phyloP scores from a whole-genome alignment of 495 filamentous ascomycete species.

The Haplographium delicatum region DNA sequence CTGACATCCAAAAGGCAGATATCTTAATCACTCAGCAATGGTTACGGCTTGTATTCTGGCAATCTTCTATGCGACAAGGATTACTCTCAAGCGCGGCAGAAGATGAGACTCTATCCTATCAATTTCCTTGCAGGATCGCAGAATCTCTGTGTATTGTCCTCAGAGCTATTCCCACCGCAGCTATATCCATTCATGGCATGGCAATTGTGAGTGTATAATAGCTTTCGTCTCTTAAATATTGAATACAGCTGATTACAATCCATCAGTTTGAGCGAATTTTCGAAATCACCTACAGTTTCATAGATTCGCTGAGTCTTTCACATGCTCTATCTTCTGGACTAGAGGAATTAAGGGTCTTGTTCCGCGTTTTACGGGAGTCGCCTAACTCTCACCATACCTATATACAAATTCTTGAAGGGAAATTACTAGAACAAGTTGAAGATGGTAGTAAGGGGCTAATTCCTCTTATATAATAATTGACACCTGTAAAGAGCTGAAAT shows the following conservation, averaged over 20 bases:
- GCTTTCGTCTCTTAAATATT: not conserved
- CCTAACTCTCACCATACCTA: conserved; percentile 3
- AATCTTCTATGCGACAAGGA: conserved; percentile 45
- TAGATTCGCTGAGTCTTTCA: not conserved
- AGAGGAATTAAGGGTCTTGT: not conserved
- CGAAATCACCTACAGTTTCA: conserved; percentile 31
- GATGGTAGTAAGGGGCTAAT: too few species aligned
- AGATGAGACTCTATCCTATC: conserved; percentile 44
- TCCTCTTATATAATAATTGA: too few species aligned
- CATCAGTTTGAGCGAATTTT: conserved; percentile 43
- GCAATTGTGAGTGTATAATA: conserved; percentile 33
- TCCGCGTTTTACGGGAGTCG: not conserved
- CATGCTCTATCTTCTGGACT: not conserved
- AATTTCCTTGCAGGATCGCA: conserved; percentile 51
- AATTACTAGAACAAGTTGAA: not conserved
- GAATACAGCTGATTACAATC: too few species aligned
- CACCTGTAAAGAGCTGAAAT: too few species aligned
- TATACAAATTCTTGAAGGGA: conserved; percentile 1
- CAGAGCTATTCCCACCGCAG: conserved; percentile 39
- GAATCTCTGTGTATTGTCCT: conserved; percentile 46
- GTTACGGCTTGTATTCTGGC: conserved; percentile 55
- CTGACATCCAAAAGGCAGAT: conserved; percentile 48
- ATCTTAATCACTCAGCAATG: conserved; percentile 55
- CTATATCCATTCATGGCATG: conserved; percentile 52
- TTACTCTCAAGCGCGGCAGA: conserved; percentile 37